Evolutionary conservation across 2,329 filamentous ascomycete genomes (phyloP), one percentile per base, ranked within the genome.

Genomic region (Aspergillus oerlinghausenensis): DNA sequence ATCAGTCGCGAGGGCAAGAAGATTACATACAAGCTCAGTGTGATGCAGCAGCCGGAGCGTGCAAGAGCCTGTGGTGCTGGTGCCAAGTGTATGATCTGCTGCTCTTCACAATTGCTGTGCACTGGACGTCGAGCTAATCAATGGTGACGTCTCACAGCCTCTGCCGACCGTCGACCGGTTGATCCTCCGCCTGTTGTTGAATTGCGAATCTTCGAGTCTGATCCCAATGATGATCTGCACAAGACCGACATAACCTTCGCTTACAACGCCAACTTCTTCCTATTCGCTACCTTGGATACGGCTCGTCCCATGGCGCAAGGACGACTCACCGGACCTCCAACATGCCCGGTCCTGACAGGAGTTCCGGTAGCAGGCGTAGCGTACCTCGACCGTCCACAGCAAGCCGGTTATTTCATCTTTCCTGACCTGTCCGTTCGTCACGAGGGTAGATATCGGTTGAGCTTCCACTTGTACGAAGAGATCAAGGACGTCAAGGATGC

Each of bases 231-330:
- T 55, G 83, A 86, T 26, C 80, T 86, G 25, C 80, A 84, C 50
- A 76, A 80, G 52, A 82, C 83, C 55, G 88, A 92, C 59, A 84
- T 92, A 67, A 97, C 94, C 1, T 96, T 96, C 68, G 84, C 86
- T 57, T 96, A 97, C 79, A 93, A 96, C 70, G 92, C 92, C 70
- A 96, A 96, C 76, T 97, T 97, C 83, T 97, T 99, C 77, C 86
- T 97, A 43, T 97, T 91, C 68, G 90, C 92, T 52, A 97, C 92
- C 5, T 82, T 99, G 57, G 92, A 97, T 70, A 87, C 90, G 65
- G 89, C 91, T 28, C 89, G 92, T 40, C 84, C 86, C 29, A 88
- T 97, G 58, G 91, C 91, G 19, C 88, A 91, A 57, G 89, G 89
- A 51, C 88, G 92, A 63, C 85, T 90, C 49, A 84, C 86, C 65